Percentiles rank a stretch among this genome's conserved stretches.
These are phyloP conservation scores for Fomitopsis pulvina DNA, from an alignment of 768 basidiomycete genomes.

Conservation along the genomic window DNA sequence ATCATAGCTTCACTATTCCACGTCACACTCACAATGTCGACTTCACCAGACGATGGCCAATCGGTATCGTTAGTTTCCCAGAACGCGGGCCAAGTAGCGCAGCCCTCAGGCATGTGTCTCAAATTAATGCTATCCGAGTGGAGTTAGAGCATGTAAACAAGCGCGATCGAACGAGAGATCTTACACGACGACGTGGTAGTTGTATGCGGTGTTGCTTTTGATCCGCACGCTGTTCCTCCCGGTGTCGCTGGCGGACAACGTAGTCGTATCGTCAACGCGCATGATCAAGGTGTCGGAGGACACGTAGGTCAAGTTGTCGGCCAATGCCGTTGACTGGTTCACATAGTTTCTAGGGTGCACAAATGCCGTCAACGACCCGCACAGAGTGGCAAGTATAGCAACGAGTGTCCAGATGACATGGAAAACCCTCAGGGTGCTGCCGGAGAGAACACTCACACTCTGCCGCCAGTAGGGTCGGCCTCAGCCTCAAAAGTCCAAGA, in stretches of 20 bases:
- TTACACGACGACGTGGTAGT: slow-evolving; percentile 33
- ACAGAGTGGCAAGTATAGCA: neutral
- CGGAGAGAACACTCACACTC: slow-evolving; percentile 43
- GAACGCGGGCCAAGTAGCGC: slow-evolving; percentile 46
- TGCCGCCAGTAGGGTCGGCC: slow-evolving; percentile 59
- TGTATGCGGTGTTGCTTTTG: slow-evolving; percentile 43
- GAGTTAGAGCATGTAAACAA: neutral
- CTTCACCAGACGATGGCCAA: slow-evolving; percentile 43
- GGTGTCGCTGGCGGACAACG: slow-evolving; percentile 37
- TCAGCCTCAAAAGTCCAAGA: slow-evolving; percentile 43
- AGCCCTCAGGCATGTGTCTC: slow-evolving; percentile 53
- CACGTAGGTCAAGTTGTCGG: slow-evolving; percentile 52
- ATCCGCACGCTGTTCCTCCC: slow-evolving; percentile 58
- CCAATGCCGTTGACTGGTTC: slow-evolving; percentile 39
- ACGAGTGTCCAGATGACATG: no score
- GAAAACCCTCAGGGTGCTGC: neutral
- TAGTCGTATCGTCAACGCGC: slow-evolving; percentile 46
- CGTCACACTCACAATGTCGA: slow-evolving; percentile 29
- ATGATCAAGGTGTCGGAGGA: slow-evolving; percentile 46
- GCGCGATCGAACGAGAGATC: slow-evolving; percentile 20
- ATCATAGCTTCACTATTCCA: neutral
- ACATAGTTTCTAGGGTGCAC: slow-evolving; percentile 34
- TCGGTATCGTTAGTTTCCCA: slow-evolving; percentile 41
- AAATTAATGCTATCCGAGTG: slow-evolving; percentile 34
- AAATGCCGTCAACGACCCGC: neutral